phyloP scores from a whole-genome alignment of 108 stramenopile species.

The Cylindrotheca fusiformis region DNA sequence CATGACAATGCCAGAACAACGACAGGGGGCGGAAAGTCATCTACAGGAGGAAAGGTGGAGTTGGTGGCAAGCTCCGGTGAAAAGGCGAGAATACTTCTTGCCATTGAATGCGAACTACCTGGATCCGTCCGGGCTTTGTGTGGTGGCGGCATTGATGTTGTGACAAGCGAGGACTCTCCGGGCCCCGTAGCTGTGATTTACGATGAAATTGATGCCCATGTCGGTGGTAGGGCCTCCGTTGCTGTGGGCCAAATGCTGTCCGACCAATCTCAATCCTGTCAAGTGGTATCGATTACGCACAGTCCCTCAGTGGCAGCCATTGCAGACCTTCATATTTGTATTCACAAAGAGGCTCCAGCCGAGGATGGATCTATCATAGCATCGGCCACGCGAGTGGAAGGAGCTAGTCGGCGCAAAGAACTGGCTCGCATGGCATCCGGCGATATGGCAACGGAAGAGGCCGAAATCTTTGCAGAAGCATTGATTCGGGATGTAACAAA shows the following conservation, averaged over 20 bases:
- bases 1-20: slow-evolving; percentile 30
- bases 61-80: slow-evolving; percentile 73
- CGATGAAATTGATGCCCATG: slow-evolving; percentile 87
- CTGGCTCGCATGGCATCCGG: slow-evolving; percentile 81
- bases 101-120: slow-evolving; percentile 75
- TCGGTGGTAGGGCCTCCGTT: slow-evolving; percentile 80
- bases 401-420: slow-evolving; percentile 55
- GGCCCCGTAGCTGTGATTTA: slow-evolving; percentile 69
- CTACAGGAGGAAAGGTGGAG: slow-evolving; percentile 57
- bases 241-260: slow-evolving; percentile 71
- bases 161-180: background rate
- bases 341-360: slow-evolving; percentile 35
- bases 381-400: slow-evolving; percentile 41
- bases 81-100: slow-evolving; percentile 72
- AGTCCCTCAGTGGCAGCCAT: slow-evolving; percentile 75
- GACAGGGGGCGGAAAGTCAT: background rate
- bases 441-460: slow-evolving; percentile 70
- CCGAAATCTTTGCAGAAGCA: slow-evolving; percentile 74
- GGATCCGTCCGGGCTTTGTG: slow-evolving; percentile 67
- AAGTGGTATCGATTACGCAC: slow-evolving; percentile 82
- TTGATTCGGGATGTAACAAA: slow-evolving; percentile 53
- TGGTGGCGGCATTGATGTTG: background rate
- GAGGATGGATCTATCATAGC: slow-evolving; percentile 14
- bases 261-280: slow-evolving; percentile 56
- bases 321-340: slow-evolving; percentile 72